Evolutionary conservation across 371 early-diverging fungal species (phyloP).

Genomic region (Parasitella parasitica): DNA sequence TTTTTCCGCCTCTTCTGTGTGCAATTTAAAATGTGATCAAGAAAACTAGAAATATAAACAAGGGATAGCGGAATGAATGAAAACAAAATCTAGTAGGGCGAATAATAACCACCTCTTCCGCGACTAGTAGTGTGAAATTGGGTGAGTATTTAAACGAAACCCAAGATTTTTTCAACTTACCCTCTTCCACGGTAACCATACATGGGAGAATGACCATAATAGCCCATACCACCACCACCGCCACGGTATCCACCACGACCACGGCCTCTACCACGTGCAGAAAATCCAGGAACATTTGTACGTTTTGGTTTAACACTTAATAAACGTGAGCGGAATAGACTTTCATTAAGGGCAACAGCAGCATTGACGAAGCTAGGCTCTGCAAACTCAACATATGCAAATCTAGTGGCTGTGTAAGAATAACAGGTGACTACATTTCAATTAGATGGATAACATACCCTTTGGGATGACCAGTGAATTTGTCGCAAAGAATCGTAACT

Average conservation of each 20-base stretch:
- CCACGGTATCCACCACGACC: conserved; percentile 64
- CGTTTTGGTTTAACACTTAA: conserved; percentile 89
- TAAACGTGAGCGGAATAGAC: conserved; percentile 84
- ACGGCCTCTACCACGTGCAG: conserved; percentile 71
- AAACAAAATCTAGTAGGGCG: conserved; percentile 55
- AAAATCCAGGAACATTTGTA: conserved; percentile 93
- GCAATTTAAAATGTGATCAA: no score
- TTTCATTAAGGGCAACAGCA: conserved; percentile 88
- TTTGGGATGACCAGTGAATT: conserved; percentile 95
- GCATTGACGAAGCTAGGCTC: conserved; percentile 80
- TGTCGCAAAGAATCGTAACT: conserved; percentile 94
- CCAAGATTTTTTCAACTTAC: conserved; percentile 25
- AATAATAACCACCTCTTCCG: conserved; percentile 63
- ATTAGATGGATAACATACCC: conserved; percentile 58
- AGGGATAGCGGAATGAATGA: neutral
- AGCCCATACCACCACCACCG: conserved; percentile 43
- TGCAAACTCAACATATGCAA: conserved; percentile 97
- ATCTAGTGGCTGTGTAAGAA: conserved; percentile 34
- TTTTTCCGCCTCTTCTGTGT: no score
- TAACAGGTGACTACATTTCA: neutral
- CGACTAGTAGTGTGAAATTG: conserved; percentile 27
- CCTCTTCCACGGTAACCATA: conserved; percentile 59
- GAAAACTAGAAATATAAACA: conserved; percentile 1
- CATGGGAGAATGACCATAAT: conserved; percentile 52
- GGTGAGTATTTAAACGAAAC: neutral